Conservation (phyloP, 2,329 filamentous ascomycete genomes). For the Passalora sequoiae region DNA sequence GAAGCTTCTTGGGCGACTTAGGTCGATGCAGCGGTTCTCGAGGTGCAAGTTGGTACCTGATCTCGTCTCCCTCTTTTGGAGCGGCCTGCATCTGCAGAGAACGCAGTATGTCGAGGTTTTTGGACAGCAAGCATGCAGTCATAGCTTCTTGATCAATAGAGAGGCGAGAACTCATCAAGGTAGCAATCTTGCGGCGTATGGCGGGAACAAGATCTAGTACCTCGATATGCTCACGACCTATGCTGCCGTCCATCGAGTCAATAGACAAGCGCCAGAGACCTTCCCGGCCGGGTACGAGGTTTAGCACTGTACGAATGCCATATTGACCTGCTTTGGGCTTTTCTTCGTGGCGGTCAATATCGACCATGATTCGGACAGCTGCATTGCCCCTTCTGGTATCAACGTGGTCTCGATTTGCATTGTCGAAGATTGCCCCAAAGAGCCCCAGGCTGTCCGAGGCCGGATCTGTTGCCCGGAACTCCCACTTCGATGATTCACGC, state of each 20-base stretch:
- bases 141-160: constrained; percentile 60
- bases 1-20: constrained; percentile 82
- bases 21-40: constrained; percentile 60
- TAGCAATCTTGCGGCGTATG: constrained; percentile 26
- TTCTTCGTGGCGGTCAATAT: constrained; percentile 42
- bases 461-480: constrained; percentile 64
- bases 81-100: constrained; percentile 47
- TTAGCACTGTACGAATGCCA: constrained; percentile 66
- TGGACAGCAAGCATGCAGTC: constrained; percentile 65
- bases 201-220: constrained; percentile 62
- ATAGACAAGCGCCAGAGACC: constrained; percentile 54
- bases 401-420: constrained; percentile 57
- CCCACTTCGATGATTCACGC: constrained; percentile 75
- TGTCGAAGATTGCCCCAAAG: constrained; percentile 66
- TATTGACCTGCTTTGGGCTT: constrained; percentile 39
- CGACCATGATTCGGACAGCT: constrained; percentile 66
- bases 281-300: constrained; percentile 54
- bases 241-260: constrained; percentile 62
- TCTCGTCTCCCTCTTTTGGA: constrained; percentile 18
- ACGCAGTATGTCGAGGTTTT: constrained; percentile 71
- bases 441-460: constrained; percentile 52
- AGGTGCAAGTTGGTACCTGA: constrained; percentile 12
- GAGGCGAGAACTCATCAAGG: constrained; percentile 52
- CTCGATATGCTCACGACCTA: constrained; percentile 69
- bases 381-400: constrained; percentile 64